phyloP scores from a whole-genome alignment of 2,329 filamentous ascomycete genomes.

The Sporothrix pseudoabietina region DNA sequence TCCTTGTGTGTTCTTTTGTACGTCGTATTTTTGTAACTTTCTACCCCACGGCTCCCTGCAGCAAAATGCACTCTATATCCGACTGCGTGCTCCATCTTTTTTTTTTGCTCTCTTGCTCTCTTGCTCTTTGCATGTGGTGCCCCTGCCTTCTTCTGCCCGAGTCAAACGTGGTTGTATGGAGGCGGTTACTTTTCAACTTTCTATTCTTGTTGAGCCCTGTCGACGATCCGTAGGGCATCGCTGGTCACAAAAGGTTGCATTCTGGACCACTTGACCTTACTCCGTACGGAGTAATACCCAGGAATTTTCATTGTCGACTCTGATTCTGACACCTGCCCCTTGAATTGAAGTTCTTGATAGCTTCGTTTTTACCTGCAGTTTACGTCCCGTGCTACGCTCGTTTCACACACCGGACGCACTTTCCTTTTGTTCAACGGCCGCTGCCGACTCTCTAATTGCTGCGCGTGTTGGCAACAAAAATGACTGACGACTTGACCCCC shows the following conservation, averaged over 20 bases:
- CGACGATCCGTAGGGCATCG: slow-evolving; percentile 9
- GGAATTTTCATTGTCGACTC: background rate
- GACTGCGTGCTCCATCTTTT: slow-evolving; percentile 17
- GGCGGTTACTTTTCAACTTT: background rate
- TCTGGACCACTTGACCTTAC: background rate
- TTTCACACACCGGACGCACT: background rate
- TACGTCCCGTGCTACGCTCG: background rate
- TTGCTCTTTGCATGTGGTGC: slow-evolving; percentile 12
- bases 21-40: background rate
- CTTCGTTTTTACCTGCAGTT: background rate
- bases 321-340: background rate
- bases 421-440: slow-evolving; percentile 13
- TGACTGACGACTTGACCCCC: background rate
- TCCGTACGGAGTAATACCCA: too few relatives aligned
- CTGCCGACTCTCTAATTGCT: background rate
- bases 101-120: background rate
- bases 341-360: background rate
- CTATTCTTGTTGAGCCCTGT: background rate
- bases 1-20: too few relatives aligned
- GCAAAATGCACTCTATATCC: slow-evolving; percentile 15
- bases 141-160: slow-evolving; percentile 11
- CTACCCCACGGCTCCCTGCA: slow-evolving; percentile 27
- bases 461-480: background rate
- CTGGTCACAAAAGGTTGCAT: background rate
- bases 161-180: slow-evolving; percentile 21